phyloP scores from a whole-genome alignment of 768 basidiomycete species.

The Cubamyces lactineus region DNA sequence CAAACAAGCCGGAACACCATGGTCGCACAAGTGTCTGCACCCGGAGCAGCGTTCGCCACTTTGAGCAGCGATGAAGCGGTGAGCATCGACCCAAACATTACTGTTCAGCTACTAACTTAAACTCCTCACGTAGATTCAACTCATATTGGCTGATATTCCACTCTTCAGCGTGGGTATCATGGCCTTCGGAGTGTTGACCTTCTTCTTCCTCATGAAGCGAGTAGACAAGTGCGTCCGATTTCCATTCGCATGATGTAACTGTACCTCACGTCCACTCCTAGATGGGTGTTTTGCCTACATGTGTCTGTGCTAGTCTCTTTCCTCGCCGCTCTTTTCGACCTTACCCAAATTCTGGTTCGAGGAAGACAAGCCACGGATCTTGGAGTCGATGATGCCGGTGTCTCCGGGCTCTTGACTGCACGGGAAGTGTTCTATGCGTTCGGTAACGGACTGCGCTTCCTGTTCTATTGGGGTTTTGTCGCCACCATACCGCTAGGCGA shows the following conservation, averaged over 20 bases:
- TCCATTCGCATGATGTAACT: conserved; percentile 25
- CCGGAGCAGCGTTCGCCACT: conserved; percentile 37
- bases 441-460: conserved; percentile 58
- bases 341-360: conserved; percentile 53
- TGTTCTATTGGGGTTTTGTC: conserved; percentile 73
- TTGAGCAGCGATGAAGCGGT: conserved; percentile 50
- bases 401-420: conserved; percentile 46
- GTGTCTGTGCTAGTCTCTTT: conserved; percentile 62
- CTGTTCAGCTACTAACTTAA: background rate
- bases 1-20: background rate
- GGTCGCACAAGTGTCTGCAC: conserved; percentile 29
- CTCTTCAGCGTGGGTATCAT: conserved; percentile 68
- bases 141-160: conserved; percentile 66
- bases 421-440: conserved; percentile 64
- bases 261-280: conserved; percentile 10
- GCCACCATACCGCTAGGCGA: conserved; percentile 58
- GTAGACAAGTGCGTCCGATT: conserved; percentile 53
- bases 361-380: conserved; percentile 35
- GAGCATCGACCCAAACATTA: conserved; percentile 27
- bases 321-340: conserved; percentile 62
- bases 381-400: conserved; percentile 30
- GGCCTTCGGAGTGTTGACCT: conserved; percentile 60
- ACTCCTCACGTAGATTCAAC: conserved; percentile 46
- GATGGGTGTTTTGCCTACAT: conserved; percentile 54
- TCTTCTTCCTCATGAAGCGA: conserved; percentile 57